Evolutionary conservation across 2,329 filamentous ascomycete genomes (phyloP).

Genomic region (Byssochlamys sp.): DNA sequence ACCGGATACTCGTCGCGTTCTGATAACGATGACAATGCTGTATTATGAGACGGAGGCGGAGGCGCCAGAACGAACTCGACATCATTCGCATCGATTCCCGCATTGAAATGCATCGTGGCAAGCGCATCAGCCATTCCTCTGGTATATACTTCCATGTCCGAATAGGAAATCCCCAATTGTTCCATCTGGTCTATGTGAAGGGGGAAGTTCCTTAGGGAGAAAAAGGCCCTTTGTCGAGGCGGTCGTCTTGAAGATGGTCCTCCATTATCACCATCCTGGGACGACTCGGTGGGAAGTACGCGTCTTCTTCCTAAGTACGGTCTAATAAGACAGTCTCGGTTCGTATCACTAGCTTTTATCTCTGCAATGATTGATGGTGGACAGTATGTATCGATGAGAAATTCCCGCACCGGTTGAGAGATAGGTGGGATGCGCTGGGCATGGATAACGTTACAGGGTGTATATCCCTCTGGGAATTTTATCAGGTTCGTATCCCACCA

Average conservation of each 20-base stretch:
- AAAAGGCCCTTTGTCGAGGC: slow-evolving; percentile 15
- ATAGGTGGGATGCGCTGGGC: slow-evolving; percentile 29
- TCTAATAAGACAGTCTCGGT: slow-evolving; percentile 43
- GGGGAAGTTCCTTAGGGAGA: slow-evolving; percentile 41
- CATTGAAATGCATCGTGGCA: slow-evolving; percentile 43
- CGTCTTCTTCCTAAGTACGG: slow-evolving; percentile 39
- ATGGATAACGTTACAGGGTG: slow-evolving; percentile 25
- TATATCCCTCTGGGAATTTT: slow-evolving; percentile 19
- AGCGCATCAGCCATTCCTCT: slow-evolving; percentile 41
- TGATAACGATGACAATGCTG: neutral
- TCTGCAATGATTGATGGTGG: slow-evolving; percentile 11
- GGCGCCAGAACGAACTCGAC: slow-evolving; percentile 46
- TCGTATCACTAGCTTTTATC: slow-evolving; percentile 22
- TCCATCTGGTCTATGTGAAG: slow-evolving; percentile 45
- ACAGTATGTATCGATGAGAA: slow-evolving; percentile 27
- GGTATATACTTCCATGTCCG: slow-evolving; percentile 26
- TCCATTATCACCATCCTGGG: neutral
- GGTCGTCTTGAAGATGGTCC: neutral
- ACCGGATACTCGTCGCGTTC: neutral
- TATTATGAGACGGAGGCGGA: neutral
- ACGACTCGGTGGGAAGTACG: neutral
- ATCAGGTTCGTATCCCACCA: slow-evolving; percentile 20
- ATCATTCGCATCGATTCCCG: slow-evolving; percentile 42
- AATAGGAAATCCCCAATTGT: slow-evolving; percentile 25
- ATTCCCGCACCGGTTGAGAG: slow-evolving; percentile 12